phyloP scores from a whole-genome alignment of 495 filamentous ascomycete genomes.

The Hypoxylon lienhwacheense region DNA sequence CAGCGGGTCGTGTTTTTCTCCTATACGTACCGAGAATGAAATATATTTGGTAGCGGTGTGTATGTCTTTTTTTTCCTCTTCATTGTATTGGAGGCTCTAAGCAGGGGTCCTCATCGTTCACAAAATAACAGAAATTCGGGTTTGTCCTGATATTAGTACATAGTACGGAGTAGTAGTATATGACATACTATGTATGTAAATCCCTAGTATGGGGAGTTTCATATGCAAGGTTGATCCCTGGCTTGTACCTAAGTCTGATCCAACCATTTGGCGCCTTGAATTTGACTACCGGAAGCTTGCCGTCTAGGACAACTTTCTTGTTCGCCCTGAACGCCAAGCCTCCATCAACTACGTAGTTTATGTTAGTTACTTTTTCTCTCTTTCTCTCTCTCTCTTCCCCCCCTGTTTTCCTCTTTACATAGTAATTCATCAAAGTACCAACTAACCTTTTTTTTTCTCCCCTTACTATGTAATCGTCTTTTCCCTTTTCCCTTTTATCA shows the following conservation, averaged over 20 bases:
- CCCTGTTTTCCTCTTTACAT: neutral
- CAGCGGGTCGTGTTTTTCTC: neutral
- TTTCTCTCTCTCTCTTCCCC: neutral
- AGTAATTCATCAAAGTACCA: neutral
- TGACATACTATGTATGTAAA: no score
- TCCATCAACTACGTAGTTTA: conserved; percentile 20
- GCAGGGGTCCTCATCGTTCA: conserved; percentile 28
- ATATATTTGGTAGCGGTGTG: conserved; percentile 3
- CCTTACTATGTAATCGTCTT: no score
- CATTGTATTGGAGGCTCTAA: conserved; percentile 9
- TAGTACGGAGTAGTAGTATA: no score
- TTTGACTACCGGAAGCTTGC: conserved; percentile 36
- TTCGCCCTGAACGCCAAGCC: conserved; percentile 29
- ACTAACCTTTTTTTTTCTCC: no score
- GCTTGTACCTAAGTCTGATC: conserved; percentile 16
- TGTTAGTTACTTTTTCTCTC: conserved; percentile 20
- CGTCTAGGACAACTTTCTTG: conserved; percentile 32
- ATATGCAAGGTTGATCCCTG: conserved; percentile 30
- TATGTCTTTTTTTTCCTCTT: neutral
- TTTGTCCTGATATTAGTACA: conserved; percentile 3
- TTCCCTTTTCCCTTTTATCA: conserved; percentile 1
- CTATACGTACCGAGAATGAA: conserved; percentile 3
- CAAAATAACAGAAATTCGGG: conserved; percentile 23
- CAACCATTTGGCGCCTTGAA: conserved; percentile 36
- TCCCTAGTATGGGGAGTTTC: conserved; percentile 34